These are phyloP conservation scores for Aphanoascus verrucosus DNA, from an alignment of 2,329 filamentous ascomycete species.

Conservation along the genomic window DNA sequence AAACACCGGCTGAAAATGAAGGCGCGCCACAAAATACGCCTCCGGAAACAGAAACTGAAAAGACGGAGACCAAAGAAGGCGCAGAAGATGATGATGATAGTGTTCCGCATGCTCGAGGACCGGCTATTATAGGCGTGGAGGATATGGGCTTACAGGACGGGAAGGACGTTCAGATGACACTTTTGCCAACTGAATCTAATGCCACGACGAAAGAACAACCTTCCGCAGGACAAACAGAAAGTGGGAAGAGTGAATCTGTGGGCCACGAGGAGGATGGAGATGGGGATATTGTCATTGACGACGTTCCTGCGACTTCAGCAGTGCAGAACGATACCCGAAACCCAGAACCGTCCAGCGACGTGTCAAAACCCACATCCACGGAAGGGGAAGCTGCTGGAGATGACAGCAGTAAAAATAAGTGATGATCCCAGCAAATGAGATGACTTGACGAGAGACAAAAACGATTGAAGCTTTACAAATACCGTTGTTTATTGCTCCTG, in stretches of 20 bases:
- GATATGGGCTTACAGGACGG: constrained; percentile 68
- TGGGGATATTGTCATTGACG: constrained; percentile 32
- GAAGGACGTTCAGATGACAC: constrained; percentile 35
- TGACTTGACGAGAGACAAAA: neutral
- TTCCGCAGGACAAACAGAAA: constrained; percentile 8
- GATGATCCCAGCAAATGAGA: neutral
- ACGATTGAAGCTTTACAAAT: neutral
- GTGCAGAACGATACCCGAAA: neutral
- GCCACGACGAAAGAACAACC: constrained; percentile 14
- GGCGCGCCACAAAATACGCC: constrained; percentile 17
- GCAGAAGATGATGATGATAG: constrained; percentile 42
- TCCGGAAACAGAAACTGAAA: constrained; percentile 16
- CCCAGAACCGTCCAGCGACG: neutral
- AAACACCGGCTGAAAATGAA: constrained; percentile 34
- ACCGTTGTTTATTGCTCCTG: neutral
- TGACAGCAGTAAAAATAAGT: neutral
- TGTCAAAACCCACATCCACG: neutral
- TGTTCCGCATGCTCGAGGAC: constrained; percentile 68
- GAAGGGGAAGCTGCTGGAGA: neutral
- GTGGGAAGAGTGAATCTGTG: constrained; percentile 15
- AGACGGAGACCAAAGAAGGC: constrained; percentile 26
- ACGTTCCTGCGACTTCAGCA: constrained; percentile 14
- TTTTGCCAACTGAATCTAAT: constrained; percentile 19
- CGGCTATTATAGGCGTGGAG: constrained; percentile 70
- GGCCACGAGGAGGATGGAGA: constrained; percentile 20